Evolutionary conservation across 371 early-diverging fungal species (phyloP), one percentile per base, ranked within the genome.

Genomic region (Chytridium lagenaria): DNA sequence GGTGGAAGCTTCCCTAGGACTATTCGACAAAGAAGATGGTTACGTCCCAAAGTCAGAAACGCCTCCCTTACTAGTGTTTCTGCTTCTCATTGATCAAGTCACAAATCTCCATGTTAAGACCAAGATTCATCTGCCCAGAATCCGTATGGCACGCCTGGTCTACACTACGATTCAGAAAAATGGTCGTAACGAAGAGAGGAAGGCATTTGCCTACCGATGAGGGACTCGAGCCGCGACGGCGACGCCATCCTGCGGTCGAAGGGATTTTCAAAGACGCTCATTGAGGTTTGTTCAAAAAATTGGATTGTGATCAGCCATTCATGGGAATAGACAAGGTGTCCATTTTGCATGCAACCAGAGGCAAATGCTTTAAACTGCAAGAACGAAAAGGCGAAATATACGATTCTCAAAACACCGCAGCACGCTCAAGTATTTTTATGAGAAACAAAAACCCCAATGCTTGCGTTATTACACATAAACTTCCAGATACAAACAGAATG

Each of bases 81-180:
- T 92, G 89, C 76, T 93, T 94, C 71, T 89, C 87, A 78, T 96
- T 97, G 76, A 98, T 93, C 52, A 93, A 81, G 77, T 96, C 98
- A 79, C 94, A 92, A 57, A 98, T 94, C 82, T 97, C 96, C 50
- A 96, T 87, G 81, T 95, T 94, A 52, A 96, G 85, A 19, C 90
- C 87, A 67, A 95, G 75, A 82, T 95, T 94, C 1, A 96, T 93
- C 61, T 92, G 91, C 34, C 74, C 78, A 5, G 87, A 85, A 31
- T 87, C 83, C 0, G 91, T 86, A 72, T 88, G 86, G 78, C 96
- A 95, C 0, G 95, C 96, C 69, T 90, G 88, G 67, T 91, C 93
- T 92, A 34, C 57, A 55, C 44, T 19, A 12, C 44, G 44, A 19
- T 44, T 26, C 5, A 23, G 5, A 26, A 5, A 23, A 15, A n/a